These are phyloP conservation scores for Nicotiana rustica DNA, from an alignment of 305 asterid genomes.

Conservation along the genomic window DNA sequence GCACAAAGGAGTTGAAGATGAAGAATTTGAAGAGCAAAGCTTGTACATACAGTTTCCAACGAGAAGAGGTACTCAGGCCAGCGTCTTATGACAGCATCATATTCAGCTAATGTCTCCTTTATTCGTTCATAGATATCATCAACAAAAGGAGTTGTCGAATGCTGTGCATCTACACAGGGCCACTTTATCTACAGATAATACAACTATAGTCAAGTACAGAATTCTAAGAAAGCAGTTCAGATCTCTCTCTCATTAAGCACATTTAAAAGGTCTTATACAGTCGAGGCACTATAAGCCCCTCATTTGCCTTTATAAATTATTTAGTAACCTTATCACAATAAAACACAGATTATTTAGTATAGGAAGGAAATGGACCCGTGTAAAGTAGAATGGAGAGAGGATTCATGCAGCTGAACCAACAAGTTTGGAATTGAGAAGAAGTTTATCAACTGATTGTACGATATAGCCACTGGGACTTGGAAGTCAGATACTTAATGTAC, in stretches of 20 bases:
- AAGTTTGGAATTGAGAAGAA: neutral
- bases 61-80: constrained; percentile 92
- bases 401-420: neutral
- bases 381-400: neutral
- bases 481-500: too few relatives aligned
- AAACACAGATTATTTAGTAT: neutral
- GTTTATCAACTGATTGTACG: neutral
- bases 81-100: constrained; percentile 79
- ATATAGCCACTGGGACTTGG: neutral
- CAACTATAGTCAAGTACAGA: constrained; percentile 29
- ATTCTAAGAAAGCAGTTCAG: constrained; percentile 18
- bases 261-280: too few relatives aligned
- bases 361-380: neutral
- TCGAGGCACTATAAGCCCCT: neutral
- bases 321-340: too few relatives aligned
- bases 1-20: constrained; percentile 23
- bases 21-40: neutral
- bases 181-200: constrained; percentile 63
- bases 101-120: constrained; percentile 78
- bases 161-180: constrained; percentile 57
- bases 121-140: constrained; percentile 76
- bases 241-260: neutral
- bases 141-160: constrained; percentile 70
- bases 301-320: neutral
- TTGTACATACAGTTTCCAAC: constrained; percentile 70